Conservation (phyloP, 169 alveolate genomes). For the Besnoitia besnoiti region DNA sequence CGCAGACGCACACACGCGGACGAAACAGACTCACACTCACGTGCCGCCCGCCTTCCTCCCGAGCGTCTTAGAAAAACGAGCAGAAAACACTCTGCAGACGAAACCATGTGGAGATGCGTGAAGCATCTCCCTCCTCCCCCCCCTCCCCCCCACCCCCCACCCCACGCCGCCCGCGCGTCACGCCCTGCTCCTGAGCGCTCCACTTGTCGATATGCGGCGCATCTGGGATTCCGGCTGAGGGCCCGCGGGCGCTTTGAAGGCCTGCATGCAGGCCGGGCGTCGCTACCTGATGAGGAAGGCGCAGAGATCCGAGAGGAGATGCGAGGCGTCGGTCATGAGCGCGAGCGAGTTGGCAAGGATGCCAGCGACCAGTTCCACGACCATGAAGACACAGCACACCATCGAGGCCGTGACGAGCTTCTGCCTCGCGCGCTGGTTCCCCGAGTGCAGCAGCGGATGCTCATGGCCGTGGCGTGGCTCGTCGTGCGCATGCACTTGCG, state of each 20-base stretch:
- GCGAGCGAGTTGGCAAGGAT: conserved; percentile 87
- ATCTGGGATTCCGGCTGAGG: too few species aligned
- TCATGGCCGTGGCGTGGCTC: too few species aligned
- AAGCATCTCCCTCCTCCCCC: not conserved
- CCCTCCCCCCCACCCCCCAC: not conserved
- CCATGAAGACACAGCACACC: conserved; percentile 76
- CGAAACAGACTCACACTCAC: not conserved
- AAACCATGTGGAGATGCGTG: not conserved
- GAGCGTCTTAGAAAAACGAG: not conserved
- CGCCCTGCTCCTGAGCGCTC: not conserved
- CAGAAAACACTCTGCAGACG: too few species aligned
- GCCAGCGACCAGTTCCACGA: conserved; percentile 89
- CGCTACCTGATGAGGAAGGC: conserved; percentile 85
- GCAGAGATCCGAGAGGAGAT: conserved; percentile 92
- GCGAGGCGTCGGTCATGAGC: conserved; percentile 95
- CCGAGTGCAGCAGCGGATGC: too few species aligned
- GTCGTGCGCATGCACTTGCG: too few species aligned
- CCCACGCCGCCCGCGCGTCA: not conserved
- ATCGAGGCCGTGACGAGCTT: conserved; percentile 64
- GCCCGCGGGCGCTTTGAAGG: not conserved
- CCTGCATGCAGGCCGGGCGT: too few species aligned
- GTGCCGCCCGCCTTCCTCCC: not conserved
- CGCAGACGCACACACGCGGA: conserved; percentile 17
- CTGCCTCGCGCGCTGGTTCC: conserved; percentile 63
- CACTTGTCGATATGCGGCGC: not conserved